phyloP scores from a whole-genome alignment of 2,329 filamentous ascomycete species.

The Clonostachys chloroleuca region DNA sequence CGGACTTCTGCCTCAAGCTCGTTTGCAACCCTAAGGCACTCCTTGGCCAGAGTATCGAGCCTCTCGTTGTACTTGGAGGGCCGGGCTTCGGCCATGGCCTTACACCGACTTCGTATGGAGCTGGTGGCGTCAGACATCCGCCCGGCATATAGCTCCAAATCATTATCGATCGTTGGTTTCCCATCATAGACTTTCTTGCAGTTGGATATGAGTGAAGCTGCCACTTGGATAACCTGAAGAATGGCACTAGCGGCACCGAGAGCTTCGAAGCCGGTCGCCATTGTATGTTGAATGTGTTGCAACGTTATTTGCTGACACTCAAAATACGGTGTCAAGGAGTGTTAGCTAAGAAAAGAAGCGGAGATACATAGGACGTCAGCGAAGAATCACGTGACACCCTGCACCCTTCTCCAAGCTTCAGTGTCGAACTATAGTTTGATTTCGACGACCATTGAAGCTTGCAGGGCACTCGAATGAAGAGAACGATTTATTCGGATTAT shows the following conservation, averaged over 20 bases:
- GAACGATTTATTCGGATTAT: no score
- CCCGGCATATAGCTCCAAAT: not conserved
- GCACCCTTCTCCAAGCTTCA: no score
- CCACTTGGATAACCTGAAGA: constrained; percentile 12
- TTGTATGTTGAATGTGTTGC: no score
- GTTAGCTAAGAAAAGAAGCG: no score
- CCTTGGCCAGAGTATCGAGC: not conserved
- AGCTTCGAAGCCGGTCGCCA: constrained; percentile 8
- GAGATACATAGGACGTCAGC: no score
- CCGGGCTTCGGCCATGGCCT: not conserved
- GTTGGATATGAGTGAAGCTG: constrained; percentile 7
- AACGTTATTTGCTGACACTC: no score
- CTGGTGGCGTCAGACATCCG: not conserved
- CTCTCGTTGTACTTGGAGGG: no score
- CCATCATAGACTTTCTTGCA: constrained; percentile 18
- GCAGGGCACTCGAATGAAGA: no score
- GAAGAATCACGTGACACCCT: no score
- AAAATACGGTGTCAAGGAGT: no score
- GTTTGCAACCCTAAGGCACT: not conserved
- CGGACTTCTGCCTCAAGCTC: not conserved
- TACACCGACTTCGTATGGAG: not conserved
- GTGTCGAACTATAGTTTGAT: no score
- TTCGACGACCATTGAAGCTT: no score
- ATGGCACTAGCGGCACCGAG: constrained; percentile 15
- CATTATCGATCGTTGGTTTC: constrained; percentile 52